phyloP scores from a whole-genome alignment of 805 yeast genomes.

The Ogataea paraovalis region DNA sequence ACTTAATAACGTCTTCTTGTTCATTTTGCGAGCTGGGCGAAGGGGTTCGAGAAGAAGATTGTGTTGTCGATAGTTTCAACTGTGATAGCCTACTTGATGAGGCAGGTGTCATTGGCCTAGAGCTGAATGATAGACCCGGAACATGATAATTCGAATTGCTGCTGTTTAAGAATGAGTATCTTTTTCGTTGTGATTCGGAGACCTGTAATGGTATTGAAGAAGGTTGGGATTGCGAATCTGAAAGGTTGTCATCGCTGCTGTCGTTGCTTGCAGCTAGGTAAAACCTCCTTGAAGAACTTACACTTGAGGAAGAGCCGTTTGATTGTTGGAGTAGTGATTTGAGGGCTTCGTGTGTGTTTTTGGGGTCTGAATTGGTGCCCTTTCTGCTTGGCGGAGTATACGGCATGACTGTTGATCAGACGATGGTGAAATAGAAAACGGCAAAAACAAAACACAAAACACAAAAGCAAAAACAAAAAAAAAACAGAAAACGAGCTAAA shows the following conservation, averaged over 20 bases:
- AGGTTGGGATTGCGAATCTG: neutral
- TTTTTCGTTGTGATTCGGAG: neutral
- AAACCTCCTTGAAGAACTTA: conserved; percentile 8
- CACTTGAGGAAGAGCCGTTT: conserved; percentile 8
- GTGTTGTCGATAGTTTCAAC: neutral
- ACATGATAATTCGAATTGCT: neutral
- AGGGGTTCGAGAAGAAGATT: neutral
- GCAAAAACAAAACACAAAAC: too few relatives aligned
- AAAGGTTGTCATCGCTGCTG: conserved; percentile 9
- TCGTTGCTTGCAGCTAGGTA: conserved; percentile 10
- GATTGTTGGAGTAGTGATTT: conserved; percentile 8
- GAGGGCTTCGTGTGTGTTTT: conserved; percentile 10
- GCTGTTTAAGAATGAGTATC: neutral
- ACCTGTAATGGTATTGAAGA: neutral
- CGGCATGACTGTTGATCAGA: conserved; percentile 18
- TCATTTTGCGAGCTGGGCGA: neutral
- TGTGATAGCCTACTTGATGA: neutral
- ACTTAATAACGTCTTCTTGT: conserved; percentile 46
- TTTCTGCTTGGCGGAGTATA: conserved; percentile 26
- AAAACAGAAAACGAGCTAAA: too few relatives aligned
- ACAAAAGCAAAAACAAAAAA: too few relatives aligned
- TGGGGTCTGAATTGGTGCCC: conserved; percentile 1
- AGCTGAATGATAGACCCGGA: neutral
- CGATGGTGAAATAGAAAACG: neutral
- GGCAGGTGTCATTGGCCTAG: neutral